Evolutionary conservation across 345 rosid genomes (phyloP), one percentile per base, ranked within the genome.

Genomic region (Toxicodendron radicans): DNA sequence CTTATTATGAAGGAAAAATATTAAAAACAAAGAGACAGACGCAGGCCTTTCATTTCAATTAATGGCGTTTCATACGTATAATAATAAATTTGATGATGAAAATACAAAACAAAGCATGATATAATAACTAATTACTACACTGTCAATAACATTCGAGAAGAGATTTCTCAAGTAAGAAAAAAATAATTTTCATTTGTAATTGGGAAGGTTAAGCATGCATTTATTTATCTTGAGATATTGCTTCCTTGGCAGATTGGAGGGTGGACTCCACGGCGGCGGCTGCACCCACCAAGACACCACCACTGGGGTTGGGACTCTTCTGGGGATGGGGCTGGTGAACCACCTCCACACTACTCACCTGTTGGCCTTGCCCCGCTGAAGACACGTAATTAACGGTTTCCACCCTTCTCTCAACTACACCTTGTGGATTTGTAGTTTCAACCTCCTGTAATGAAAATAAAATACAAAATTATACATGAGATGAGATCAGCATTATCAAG

Each of bases 201-300:
- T 32, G 4, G 71, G 38, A 45, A 21, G 3, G 10, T 35, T 5
- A 17, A 23, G 71, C 53, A 16, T 24, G 71, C 53, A 16, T 24
- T 77, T 63, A 65, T 1, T 45, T 65, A 51, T 35, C 33, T 56
- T 33, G 68, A 73, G 75, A 87, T 67, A n/a, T n/a, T 76, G 84
- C 90, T 66, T 90, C 80, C 85, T 86, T 82, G 52, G 92, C 90
- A 10, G 90, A 83, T 66, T 89, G 76, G 69, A 92, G 85, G 69
- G 90, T 77, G 23, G 82, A 68, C 10, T 82, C 83, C 3, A 77
- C 90, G 4, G 93, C 85, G 0, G 85, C 91, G 9, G 94, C 94
- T 3, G 98, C 96, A 27, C 73, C 83, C 1, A 80, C 74, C 75
- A 92, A 78, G 72, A 89, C 73, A 18, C 90, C 88, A 0, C 94